Evolutionary conservation across 768 basidiomycete genomes (phyloP).

Genomic region (Russula dissimulans): DNA sequence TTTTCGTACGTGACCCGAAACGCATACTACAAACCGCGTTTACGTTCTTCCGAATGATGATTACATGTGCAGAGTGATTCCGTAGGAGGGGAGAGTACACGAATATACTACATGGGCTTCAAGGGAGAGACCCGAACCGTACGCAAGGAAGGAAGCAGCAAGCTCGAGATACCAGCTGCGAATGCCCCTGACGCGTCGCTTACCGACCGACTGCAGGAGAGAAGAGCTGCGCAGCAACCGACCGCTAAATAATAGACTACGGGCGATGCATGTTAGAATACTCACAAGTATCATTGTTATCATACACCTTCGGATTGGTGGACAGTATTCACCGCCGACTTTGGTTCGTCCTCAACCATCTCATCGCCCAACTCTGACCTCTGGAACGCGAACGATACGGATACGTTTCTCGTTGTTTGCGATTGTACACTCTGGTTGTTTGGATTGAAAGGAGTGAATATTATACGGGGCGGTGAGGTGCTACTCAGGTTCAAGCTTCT

Average conservation of each 20-base stretch:
- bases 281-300: neutral
- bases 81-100: constrained; percentile 51
- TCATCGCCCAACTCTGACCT: neutral
- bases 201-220: constrained; percentile 50
- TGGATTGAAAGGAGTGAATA: neutral
- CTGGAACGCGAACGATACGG: neutral
- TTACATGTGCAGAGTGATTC: constrained; percentile 46
- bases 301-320: neutral
- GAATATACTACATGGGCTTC: constrained; percentile 78
- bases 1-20: constrained; percentile 54
- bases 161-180: constrained; percentile 70
- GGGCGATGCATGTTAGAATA: neutral
- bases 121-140: constrained; percentile 55
- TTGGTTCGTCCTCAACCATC: neutral
- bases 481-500: neutral
- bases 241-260: constrained; percentile 38
- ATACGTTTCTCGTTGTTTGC: no score
- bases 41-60: neutral
- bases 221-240: constrained; percentile 49
- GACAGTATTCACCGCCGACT: no score
- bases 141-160: constrained; percentile 50
- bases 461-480: neutral
- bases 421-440: neutral
- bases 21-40: neutral
- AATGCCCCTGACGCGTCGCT: constrained; percentile 67